Percentiles rank a stretch among this genome's conserved stretches.
These are phyloP conservation scores for Primulina huaijiensis DNA, from an alignment of 257 asterid genomes.

Conservation along the genomic window DNA sequence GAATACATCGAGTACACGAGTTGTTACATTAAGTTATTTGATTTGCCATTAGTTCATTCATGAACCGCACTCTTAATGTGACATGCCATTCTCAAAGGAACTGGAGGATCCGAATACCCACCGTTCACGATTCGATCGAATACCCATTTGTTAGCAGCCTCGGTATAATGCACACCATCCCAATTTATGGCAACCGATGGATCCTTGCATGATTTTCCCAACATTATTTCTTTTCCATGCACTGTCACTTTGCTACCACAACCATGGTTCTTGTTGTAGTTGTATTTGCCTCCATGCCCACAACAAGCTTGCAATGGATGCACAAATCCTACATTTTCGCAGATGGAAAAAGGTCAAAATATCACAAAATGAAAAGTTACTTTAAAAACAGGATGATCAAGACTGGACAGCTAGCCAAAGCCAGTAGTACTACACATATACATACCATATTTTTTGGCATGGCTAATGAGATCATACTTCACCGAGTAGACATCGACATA, in stretches of 20 bases:
- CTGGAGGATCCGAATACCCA: slow-evolving; percentile 72
- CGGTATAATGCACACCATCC: slow-evolving; percentile 82
- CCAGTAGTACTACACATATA: background rate
- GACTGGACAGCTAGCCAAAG: no score
- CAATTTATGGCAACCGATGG: slow-evolving; percentile 58
- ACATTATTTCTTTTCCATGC: slow-evolving; percentile 53
- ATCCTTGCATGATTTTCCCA: slow-evolving; percentile 70
- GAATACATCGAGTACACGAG: no score
- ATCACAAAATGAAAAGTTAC: no score
- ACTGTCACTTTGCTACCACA: slow-evolving; percentile 65
- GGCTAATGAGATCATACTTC: slow-evolving; percentile 72
- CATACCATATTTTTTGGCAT: slow-evolving; percentile 54
- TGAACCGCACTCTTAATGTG: background rate
- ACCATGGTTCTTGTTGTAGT: slow-evolving; percentile 47
- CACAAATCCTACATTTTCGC: slow-evolving; percentile 44
- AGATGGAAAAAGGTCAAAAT: no score
- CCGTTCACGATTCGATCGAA: slow-evolving; percentile 68
- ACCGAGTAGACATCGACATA: slow-evolving; percentile 71
- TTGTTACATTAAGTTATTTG: no score
- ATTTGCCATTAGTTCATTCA: no score
- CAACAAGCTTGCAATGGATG: slow-evolving; percentile 74
- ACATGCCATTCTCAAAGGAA: slow-evolving; percentile 61
- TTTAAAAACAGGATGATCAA: no score
- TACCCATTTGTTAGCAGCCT: slow-evolving; percentile 77
- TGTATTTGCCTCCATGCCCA: slow-evolving; percentile 94